Evolutionary conservation across 352 stramenopile species (phyloP).

Genomic region (Phytophthora citricola): DNA sequence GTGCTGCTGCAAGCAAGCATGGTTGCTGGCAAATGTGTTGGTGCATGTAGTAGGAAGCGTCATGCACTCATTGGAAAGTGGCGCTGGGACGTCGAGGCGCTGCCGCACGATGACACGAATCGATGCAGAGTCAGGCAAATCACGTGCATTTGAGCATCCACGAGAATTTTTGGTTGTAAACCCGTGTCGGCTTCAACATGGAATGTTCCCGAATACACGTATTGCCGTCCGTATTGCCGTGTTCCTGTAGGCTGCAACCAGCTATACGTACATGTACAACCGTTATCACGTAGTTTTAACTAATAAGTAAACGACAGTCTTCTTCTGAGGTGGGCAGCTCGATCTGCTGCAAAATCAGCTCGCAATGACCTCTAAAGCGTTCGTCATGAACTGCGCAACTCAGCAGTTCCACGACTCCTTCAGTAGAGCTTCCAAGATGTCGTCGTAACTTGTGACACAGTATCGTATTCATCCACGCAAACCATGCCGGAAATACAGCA

Average conservation of each 20-base stretch:
- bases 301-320: background rate
- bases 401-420: background rate
- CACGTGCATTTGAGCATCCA: conserved; percentile 20
- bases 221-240: too few species aligned
- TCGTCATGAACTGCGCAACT: conserved; percentile 7
- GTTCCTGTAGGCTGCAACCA: background rate
- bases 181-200: conserved; percentile 30
- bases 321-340: conserved; percentile 1
- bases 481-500: too few species aligned
- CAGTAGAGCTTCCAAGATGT: too few species aligned
- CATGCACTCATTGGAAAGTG: background rate
- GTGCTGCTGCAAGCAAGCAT: background rate
- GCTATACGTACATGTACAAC: too few species aligned
- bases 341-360: background rate
- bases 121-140: conserved; percentile 6
- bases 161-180: conserved; percentile 33
- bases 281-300: too few species aligned
- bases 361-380: background rate
- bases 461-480: too few species aligned
- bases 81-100: background rate
- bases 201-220: conserved; percentile 32
- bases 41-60: background rate
- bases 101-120: background rate
- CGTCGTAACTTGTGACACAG: too few species aligned
- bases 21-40: too few species aligned